Evolutionary conservation across 106 monocot genomes (phyloP).

Genomic region (Platanthera zijinensis): DNA sequence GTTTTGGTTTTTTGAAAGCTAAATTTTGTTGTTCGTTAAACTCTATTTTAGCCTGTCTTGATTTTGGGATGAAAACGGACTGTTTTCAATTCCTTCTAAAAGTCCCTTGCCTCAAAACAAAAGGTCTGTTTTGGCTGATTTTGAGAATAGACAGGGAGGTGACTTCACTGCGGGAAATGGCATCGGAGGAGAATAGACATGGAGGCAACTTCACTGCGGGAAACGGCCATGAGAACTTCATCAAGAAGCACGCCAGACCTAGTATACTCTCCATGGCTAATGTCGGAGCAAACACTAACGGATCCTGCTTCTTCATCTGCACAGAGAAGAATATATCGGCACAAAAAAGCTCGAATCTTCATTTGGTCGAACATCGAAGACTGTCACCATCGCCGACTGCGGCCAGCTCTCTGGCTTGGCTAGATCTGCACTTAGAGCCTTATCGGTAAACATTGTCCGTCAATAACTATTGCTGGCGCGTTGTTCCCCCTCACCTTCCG

Average conservation of each 20-base stretch:
- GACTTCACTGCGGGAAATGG: conserved; percentile 87
- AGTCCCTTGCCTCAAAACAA: no score
- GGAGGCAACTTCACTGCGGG: conserved; percentile 53
- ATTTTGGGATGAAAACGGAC: no score
- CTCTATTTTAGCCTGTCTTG: no score
- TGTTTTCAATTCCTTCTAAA: no score
- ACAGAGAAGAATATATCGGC: conserved; percentile 44
- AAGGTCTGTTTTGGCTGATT: no score
- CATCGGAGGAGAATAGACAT: conserved; percentile 80
- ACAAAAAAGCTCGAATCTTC: conserved; percentile 41
- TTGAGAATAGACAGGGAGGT: conserved; percentile 87
- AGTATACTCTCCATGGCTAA: conserved; percentile 82
- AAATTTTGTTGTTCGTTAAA: no score
- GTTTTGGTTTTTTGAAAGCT: no score
- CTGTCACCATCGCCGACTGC: conserved; percentile 41
- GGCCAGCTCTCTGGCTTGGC: conserved; percentile 58
- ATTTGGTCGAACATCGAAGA: conserved; percentile 29
- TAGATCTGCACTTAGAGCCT: no score
- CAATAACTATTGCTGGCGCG: background rate
- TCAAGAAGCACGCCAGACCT: conserved; percentile 44
- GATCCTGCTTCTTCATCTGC: conserved; percentile 84
- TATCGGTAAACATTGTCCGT: background rate
- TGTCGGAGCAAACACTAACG: conserved; percentile 68
- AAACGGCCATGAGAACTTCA: conserved; percentile 69
- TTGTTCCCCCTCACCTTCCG: no score